Conservation (phyloP, 2,329 filamentous ascomycete genomes). For the Penicillium italicum region DNA sequence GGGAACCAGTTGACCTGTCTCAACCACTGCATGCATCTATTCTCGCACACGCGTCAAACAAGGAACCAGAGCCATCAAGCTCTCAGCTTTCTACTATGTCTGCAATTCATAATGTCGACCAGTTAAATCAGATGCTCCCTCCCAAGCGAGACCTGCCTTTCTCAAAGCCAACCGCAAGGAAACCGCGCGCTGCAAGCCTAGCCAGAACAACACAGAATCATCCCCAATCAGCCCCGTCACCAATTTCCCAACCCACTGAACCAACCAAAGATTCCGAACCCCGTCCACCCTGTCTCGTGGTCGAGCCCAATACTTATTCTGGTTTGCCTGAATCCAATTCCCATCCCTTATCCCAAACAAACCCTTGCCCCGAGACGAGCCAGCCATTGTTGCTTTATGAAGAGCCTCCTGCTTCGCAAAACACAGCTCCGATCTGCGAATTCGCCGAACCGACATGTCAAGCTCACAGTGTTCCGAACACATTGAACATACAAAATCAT, state of each 20-base stretch:
- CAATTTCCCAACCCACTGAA: neutral
- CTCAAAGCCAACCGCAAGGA: constrained; percentile 26
- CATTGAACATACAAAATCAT: neutral
- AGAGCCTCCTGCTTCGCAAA: neutral
- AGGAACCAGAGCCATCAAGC: neutral
- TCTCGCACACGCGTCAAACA: neutral
- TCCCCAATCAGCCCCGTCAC: neutral
- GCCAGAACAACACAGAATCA: neutral
- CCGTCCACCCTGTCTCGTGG: neutral
- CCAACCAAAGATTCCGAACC: neutral
- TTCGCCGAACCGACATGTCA: neutral
- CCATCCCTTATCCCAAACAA: neutral
- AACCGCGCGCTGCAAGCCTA: neutral
- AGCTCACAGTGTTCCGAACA: neutral
- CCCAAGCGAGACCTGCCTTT: constrained; percentile 45
- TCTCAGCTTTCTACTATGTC: constrained; percentile 27
- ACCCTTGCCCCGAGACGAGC: neutral
- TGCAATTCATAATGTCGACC: constrained; percentile 25
- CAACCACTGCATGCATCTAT: neutral
- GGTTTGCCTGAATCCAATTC: neutral
- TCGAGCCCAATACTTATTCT: neutral
- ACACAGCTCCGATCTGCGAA: too few relatives aligned
- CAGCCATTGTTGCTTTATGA: neutral
- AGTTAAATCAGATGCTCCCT: constrained; percentile 39
- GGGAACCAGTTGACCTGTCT: neutral